Evolutionary conservation across 2,329 filamentous ascomycete species (phyloP), one percentile per base, ranked within the genome.

Genomic region (Xylaria sp.): DNA sequence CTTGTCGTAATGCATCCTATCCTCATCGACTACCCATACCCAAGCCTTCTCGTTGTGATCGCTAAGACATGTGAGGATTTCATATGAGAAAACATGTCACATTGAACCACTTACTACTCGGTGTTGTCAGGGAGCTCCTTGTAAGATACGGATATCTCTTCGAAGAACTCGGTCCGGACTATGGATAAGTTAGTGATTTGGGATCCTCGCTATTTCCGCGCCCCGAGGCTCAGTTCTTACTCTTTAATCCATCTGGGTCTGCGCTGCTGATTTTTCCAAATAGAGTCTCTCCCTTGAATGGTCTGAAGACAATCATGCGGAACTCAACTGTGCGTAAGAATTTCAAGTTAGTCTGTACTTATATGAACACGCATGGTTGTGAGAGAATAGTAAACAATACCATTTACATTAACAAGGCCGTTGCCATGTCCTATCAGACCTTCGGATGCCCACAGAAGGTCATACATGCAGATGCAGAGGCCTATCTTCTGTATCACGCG

Each of bases 201-300:
- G 13, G 2, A 2, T 28, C 28, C 28, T 12, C 3, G 18, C 10
- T 13, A 0, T n/a, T 15, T 34, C 34, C 61, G 44, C 32, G 41
- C 46, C 5, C 7, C 41, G 34, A 34, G 51, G 13, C 15, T 25
- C 39, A 9, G 34, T 4, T 73, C 86, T 68, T 81, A 91, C 90
- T 86, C 76, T 90, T 89, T 76, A 97, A 93, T 46, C 92, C 94
- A 1, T 90, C 84, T 8, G 90, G 86, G 0, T 88, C 91, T 44
- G 91, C 90, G 73, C 89, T 90, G 72, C 91, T 91, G 80, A 99
- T 98, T 73, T 90, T 91, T 18, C 93, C 96, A 54, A 93, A 86
- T 76, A 99, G 87, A 69, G 98, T 93, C 80, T 99, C 96, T 57
- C 94, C 93, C 78, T 97, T 97, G 84, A 98, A 98, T 0, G 96